Percentiles rank a stretch among this genome's conserved stretches.
phyloP scores from a whole-genome alignment of 306 rosid species.

The Trifolium dubium region DNA sequence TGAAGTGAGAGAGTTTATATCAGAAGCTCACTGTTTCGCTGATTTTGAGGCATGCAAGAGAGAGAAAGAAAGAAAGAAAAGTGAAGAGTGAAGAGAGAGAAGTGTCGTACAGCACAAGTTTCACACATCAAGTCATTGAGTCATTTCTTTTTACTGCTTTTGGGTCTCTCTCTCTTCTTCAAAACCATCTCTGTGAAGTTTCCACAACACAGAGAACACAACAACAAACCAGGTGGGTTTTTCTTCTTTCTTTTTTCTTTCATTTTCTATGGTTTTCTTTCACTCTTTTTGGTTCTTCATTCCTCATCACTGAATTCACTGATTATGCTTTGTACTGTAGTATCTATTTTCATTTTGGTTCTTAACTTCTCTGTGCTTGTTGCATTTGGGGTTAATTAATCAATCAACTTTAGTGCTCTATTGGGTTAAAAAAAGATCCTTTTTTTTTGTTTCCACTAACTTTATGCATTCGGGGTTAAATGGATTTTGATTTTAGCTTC shows the following conservation, averaged over 20 bases:
- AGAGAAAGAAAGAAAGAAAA: conserved; percentile 40
- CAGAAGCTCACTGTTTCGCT: conserved; percentile 91
- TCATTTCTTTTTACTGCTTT: conserved; percentile 51
- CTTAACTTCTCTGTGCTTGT: conserved; percentile 19
- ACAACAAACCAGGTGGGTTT: conserved; percentile 53
- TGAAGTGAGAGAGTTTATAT: conserved; percentile 42
- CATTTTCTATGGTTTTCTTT: not conserved
- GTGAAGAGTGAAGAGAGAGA: conserved; percentile 36
- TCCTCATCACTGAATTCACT: not conserved
- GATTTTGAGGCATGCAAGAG: conserved; percentile 83
- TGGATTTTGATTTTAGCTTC: conserved; percentile 36
- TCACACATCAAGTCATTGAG: conserved; percentile 44
- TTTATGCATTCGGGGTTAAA: conserved; percentile 35
- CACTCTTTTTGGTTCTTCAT: conserved; percentile 38
- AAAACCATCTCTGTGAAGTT: conserved; percentile 47
- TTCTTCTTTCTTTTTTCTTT: not conserved
- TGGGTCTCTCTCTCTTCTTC: conserved; percentile 38
- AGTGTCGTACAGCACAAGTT: conserved; percentile 66
- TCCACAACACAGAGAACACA: conserved; percentile 42
- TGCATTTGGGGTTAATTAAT: conserved; percentile 18
- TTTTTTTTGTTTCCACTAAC: not conserved
- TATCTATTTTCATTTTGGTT: conserved; percentile 28
- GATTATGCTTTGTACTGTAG: conserved; percentile 8
- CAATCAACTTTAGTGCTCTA: conserved; percentile 9
- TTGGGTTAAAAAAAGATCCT: conserved; percentile 3